A percentile compares a stretch with the other conserved stretches of the same genome.
Conservation (phyloP, 768 basidiomycete genomes). For the Leccinum pellstonianum region DNA sequence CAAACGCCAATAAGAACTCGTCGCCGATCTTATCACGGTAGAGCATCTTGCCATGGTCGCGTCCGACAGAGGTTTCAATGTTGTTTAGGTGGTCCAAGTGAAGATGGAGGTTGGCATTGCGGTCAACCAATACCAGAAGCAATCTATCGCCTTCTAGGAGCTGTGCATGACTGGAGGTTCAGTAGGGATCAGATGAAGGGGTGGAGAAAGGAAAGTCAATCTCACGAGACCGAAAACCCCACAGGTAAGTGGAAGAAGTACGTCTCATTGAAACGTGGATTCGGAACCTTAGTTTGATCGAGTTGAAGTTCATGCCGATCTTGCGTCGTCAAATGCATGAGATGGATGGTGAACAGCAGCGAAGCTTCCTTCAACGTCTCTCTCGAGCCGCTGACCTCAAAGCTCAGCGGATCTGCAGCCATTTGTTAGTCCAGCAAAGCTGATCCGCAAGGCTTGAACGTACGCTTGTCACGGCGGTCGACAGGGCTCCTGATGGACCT, state of each 20-base stretch:
- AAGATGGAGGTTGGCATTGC: too few species aligned
- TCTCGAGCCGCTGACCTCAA: slow-evolving; percentile 17
- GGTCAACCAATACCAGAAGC: too few species aligned
- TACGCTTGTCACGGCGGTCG: slow-evolving; percentile 4
- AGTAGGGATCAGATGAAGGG: too few species aligned
- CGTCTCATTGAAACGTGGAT: slow-evolving; percentile 26
- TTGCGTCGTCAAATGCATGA: slow-evolving; percentile 30
- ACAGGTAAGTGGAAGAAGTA: slow-evolving; percentile 25
- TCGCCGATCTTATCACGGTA: too few species aligned
- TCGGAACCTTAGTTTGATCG: slow-evolving; percentile 19
- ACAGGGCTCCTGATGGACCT: slow-evolving; percentile 6
- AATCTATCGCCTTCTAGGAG: too few species aligned
- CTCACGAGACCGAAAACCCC: slow-evolving; percentile 26
- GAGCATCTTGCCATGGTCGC: too few species aligned
- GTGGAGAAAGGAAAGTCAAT: not conserved
- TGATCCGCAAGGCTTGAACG: not conserved
- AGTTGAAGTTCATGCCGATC: slow-evolving; percentile 32
- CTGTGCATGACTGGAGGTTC: too few species aligned
- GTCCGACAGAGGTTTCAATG: too few species aligned
- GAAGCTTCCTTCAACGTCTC: slow-evolving; percentile 21
- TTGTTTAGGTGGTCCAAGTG: too few species aligned
- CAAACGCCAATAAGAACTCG: too few species aligned
- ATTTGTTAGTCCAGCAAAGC: not conserved
- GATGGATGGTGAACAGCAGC: slow-evolving; percentile 25
- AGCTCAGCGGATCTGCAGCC: slow-evolving; percentile 14